Conservation (phyloP, 768 basidiomycete genomes). For the Fomitopsis serialis region DNA sequence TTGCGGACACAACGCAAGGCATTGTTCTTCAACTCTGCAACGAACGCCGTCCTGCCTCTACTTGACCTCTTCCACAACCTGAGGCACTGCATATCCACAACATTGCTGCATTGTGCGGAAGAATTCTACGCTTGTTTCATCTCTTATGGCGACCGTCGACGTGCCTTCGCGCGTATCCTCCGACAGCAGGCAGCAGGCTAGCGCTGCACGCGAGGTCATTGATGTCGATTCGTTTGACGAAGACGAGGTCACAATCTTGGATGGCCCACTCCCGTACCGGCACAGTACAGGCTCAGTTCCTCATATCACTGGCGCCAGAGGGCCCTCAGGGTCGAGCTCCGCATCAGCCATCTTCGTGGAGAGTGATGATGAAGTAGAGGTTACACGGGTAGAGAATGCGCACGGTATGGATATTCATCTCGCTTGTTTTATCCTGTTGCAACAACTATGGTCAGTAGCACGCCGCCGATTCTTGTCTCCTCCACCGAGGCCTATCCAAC, state of each 20-base stretch:
- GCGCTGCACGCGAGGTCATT: constrained; percentile 29
- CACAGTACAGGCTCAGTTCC: background rate
- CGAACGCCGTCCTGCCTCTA: no score
- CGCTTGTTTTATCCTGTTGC: background rate
- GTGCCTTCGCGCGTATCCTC: no score
- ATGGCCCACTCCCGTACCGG: constrained; percentile 8
- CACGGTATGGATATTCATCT: background rate
- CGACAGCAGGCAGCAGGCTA: background rate
- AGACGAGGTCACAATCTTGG: constrained; percentile 26
- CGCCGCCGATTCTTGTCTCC: constrained; percentile 11
- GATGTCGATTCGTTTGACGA: constrained; percentile 39
- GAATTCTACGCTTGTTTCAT: no score
- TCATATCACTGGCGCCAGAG: background rate
- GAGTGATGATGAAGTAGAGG: constrained; percentile 37
- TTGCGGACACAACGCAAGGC: no score
- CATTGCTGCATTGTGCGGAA: no score
- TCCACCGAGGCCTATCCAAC: constrained; percentile 37
- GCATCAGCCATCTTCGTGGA: constrained; percentile 29
- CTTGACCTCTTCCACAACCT: no score
- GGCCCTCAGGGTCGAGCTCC: background rate
- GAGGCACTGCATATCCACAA: no score
- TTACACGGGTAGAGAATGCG: constrained; percentile 12
- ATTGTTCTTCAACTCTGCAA: no score
- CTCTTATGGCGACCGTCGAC: background rate
- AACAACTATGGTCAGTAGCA: constrained; percentile 1